Conservation (phyloP, 768 basidiomycete species). For the Mycena kentingensis region DNA sequence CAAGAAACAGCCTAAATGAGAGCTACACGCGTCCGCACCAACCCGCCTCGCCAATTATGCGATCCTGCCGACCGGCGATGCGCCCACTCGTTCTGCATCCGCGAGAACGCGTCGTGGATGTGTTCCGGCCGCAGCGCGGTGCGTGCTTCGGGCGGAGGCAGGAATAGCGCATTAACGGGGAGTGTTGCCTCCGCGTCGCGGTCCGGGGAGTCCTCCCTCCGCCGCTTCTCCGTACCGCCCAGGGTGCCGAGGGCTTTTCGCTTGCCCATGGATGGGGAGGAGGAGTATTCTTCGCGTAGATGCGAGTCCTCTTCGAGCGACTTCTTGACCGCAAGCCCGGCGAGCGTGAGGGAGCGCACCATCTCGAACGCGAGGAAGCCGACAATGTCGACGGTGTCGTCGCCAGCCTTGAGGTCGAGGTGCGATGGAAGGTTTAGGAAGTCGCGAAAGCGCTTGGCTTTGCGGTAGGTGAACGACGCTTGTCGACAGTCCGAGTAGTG, state of each 20-base stretch:
- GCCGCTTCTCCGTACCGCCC: conserved; percentile 53
- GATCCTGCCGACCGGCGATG: conserved; percentile 83
- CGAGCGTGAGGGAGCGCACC: conserved; percentile 90
- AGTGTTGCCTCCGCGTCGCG: conserved; percentile 62
- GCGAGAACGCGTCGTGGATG: conserved; percentile 86
- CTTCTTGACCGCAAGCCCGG: conserved; percentile 82
- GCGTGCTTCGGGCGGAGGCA: conserved; percentile 79
- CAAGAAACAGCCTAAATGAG: too few relatives aligned
- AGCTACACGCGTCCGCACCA: conserved; percentile 76
- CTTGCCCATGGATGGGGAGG: conserved; percentile 69
- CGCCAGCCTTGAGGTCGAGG: conserved; percentile 86
- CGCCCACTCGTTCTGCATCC: conserved; percentile 87
- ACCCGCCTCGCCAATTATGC: conserved; percentile 86
- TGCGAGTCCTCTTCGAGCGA: conserved; percentile 68
- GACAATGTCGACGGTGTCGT: conserved; percentile 95
- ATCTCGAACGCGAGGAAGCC: conserved; percentile 98
- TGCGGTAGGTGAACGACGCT: conserved; percentile 95
- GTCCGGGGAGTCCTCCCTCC: conserved; percentile 64
- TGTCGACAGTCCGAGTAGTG: conserved; percentile 97
- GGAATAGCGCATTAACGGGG: conserved; percentile 72
- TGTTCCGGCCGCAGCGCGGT: conserved; percentile 81
- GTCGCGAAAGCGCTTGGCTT: conserved; percentile 95
- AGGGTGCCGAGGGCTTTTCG: conserved; percentile 53
- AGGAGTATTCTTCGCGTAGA: conserved; percentile 64
- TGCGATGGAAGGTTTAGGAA: conserved; percentile 88